A percentile compares a stretch with the other conserved stretches of the same genome.
Conservation (phyloP, 2,329 filamentous ascomycete species). For the Aspergillus sp. region DNA sequence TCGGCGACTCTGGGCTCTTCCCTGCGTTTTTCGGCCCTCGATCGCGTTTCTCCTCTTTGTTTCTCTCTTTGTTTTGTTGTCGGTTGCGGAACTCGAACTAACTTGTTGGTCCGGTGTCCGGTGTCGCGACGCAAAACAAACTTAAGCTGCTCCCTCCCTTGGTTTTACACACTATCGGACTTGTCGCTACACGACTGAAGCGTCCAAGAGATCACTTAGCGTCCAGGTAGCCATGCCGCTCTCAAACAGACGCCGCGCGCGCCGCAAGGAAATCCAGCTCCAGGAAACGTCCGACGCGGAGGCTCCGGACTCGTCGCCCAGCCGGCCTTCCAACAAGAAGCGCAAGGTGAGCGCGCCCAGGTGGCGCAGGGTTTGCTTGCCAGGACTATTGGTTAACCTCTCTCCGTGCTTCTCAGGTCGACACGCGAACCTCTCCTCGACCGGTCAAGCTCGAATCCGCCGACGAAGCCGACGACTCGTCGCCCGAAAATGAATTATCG, state of each 20-base stretch:
- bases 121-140: too few relatives aligned
- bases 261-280: constrained; percentile 37
- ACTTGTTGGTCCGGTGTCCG: too few relatives aligned
- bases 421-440: constrained; percentile 23
- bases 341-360: constrained; percentile 33
- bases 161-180: too few relatives aligned
- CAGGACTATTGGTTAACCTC: neutral
- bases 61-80: too few relatives aligned
- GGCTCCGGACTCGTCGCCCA: constrained; percentile 39
- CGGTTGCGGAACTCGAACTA: too few relatives aligned
- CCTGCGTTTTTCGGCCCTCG: too few relatives aligned
- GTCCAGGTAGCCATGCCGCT: constrained; percentile 29
- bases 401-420: constrained; percentile 20
- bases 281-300: constrained; percentile 38
- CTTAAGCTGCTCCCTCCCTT: too few relatives aligned
- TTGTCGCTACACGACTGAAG: too few relatives aligned
- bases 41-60: too few relatives aligned
- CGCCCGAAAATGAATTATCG: constrained; percentile 32
- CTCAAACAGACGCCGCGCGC: constrained; percentile 36
- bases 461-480: constrained; percentile 33
- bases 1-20: too few relatives aligned
- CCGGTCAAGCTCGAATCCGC: constrained; percentile 30
- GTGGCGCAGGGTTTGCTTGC: constrained; percentile 1
- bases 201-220: too few relatives aligned
- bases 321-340: constrained; percentile 39